Base-by-base conservation (phyloP, 2,329 filamentous ascomycete genomes). In the Gyromitra esculenta region DNA sequence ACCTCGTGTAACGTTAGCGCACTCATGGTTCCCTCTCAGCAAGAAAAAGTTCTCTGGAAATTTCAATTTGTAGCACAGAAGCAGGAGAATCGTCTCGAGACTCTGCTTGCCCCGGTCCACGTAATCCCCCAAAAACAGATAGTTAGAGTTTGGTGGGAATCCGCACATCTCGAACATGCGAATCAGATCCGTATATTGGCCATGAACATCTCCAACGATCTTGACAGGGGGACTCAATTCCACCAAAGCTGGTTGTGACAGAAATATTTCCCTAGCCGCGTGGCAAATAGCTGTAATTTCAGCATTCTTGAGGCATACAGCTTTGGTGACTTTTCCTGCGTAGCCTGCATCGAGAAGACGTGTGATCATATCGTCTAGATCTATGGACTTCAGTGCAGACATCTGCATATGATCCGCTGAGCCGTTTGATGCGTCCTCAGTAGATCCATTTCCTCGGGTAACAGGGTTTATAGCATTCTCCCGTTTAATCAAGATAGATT, bases 131-230 rank as follows among this genome's bases (percentile, higher is more conserved):
- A 98, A 87, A 84, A 97, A 98, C 65, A 98, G 88, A 82, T 93
- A 98, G 85, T 98, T 98, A 50, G 94, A 89, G 78, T 89, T 91
- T 1, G 95, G 95, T 6, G 95, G 95, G 82, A 97, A 98, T 4
- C 95, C 95, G 82, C 95, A 97, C 94, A 97, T 97, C 84, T 98
- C 95, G 82, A 98, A 98, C 88, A 98, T 93, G 79, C 95, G 91
- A 81, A 98, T 96, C 66, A 98, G 86, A 84, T 98, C 95, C 9
- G 94, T 97, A 83, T 97, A 98, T 84, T 98, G 95, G 65, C 95
- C 95, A 83, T 98, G 95, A 13, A 98, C 93, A 83, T 98, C 95
- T 65, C 95, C 95, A 37, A 98, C 96, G 81, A 99, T 96, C 86
- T 99, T 99, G 82, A 99, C 96, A 0, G 96, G 95, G 3, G 96